Evolutionary conservation across 177 flowering plant genomes (phyloP).

Genomic region (Tripterygium wilfordii): DNA sequence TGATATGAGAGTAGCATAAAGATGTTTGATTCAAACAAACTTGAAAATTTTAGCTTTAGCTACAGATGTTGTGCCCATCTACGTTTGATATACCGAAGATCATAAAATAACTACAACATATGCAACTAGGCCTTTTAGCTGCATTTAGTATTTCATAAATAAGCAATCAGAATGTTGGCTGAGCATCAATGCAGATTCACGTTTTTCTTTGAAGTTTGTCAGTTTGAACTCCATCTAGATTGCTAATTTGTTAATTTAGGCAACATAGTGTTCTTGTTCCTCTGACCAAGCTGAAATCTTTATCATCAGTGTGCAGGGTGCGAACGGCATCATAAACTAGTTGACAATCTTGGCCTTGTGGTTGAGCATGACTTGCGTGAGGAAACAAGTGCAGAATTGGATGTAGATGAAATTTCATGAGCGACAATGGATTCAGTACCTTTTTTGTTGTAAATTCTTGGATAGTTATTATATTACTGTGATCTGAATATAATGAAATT

Average conservation of each 20-base stretch:
- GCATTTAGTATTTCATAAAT: no score
- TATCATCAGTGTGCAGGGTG: constrained; percentile 83
- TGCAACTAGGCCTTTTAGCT: no score
- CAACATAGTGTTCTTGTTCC: neutral
- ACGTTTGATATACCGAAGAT: no score
- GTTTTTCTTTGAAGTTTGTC: no score
- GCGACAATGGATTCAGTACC: neutral
- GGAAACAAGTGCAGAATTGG: constrained; percentile 25
- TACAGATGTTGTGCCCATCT: no score
- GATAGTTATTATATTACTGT: no score
- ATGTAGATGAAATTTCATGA: constrained; percentile 27
- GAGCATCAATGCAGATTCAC: no score
- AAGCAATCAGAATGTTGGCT: no score
- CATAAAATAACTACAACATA: no score
- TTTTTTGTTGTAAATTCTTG: neutral
- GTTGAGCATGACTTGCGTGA: constrained; percentile 79
- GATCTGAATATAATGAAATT: neutral
- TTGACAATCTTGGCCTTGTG: constrained; percentile 86
- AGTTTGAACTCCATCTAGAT: neutral
- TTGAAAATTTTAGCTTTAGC: no score
- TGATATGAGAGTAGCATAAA: no score
- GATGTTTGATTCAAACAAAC: no score
- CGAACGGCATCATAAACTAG: constrained; percentile 77
- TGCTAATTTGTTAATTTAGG: neutral
- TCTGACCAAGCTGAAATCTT: constrained; percentile 3